These are phyloP conservation scores for Ammopiptanthus mongolicus DNA, from an alignment of 306 rosid species.

Conservation along the genomic window DNA sequence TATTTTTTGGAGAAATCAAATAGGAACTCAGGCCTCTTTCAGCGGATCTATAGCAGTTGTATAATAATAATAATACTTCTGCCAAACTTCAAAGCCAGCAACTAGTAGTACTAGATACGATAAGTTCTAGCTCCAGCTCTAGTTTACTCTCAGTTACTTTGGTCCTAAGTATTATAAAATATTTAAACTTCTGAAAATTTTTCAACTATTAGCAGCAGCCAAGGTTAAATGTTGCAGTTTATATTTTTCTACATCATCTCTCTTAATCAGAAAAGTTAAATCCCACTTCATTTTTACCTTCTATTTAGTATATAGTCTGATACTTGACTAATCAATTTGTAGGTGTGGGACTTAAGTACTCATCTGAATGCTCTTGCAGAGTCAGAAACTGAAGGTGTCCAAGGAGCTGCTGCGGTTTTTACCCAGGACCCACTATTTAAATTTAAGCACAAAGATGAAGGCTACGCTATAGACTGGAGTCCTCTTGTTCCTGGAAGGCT, in stretches of 20 bases:
- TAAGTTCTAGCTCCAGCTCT: not conserved
- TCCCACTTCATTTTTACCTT: not conserved
- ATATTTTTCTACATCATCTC: not conserved
- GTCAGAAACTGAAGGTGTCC: conserved; percentile 58
- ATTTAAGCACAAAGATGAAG: conserved; percentile 67
- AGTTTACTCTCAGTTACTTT: not conserved
- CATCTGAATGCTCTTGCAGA: conserved; percentile 76
- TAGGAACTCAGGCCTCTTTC: not conserved
- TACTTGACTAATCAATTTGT: conserved; percentile 13
- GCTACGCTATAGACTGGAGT: conserved; percentile 91
- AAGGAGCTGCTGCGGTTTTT: conserved; percentile 61
- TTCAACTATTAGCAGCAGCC: not conserved
- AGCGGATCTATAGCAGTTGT: not conserved
- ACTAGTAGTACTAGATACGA: not conserved
- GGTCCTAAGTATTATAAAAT: not conserved
- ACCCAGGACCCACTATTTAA: conserved; percentile 61
- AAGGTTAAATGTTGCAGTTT: not conserved
- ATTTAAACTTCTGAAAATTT: not conserved
- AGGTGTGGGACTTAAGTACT: conserved; percentile 91
- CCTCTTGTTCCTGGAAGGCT: conserved; percentile 76
- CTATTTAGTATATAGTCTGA: conserved; percentile 9
- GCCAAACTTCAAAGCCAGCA: not conserved
- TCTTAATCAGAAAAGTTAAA: not conserved
- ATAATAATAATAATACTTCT: not conserved
- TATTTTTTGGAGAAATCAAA: not conserved